phyloP scores from a whole-genome alignment of 1,139 yeast species.

The Pneumocystis wakefieldiae region DNA sequence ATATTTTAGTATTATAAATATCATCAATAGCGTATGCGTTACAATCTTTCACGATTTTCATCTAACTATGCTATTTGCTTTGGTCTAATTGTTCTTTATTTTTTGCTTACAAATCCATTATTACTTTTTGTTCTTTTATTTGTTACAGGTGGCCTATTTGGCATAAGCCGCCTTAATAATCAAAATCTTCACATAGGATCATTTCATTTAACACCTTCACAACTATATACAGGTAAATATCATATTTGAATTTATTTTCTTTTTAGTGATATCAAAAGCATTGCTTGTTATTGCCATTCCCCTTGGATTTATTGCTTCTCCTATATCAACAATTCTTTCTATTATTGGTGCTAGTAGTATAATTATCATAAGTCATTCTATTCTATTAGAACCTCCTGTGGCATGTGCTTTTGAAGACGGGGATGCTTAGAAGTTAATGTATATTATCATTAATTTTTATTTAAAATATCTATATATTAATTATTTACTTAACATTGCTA shows the following conservation, averaged over 20 bases:
- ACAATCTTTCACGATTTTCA: slow-evolving; percentile 67
- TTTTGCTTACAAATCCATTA: slow-evolving; percentile 67
- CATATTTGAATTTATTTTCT: slow-evolving; percentile 27
- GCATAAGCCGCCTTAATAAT: slow-evolving; percentile 67
- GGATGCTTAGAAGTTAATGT: not conserved
- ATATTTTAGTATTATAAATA: not conserved
- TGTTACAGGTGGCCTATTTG: slow-evolving; percentile 46
- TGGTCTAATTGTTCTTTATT: slow-evolving; percentile 51
- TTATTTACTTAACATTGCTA: not conserved
- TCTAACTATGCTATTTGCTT: slow-evolving; percentile 73
- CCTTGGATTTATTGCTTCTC: slow-evolving; percentile 82
- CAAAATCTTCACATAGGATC: slow-evolving; percentile 40
- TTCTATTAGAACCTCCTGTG: slow-evolving; percentile 92
- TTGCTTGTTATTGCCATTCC: slow-evolving; percentile 36
- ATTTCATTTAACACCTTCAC: slow-evolving; percentile 57
- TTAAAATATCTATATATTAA: not conserved
- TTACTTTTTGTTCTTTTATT: slow-evolving; percentile 60
- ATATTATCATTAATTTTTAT: not conserved
- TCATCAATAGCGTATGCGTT: not conserved
- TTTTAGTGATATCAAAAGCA: not conserved
- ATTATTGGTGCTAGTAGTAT: slow-evolving; percentile 88
- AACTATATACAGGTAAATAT: slow-evolving; percentile 74
- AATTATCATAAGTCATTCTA: slow-evolving; percentile 75
- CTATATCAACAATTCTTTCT: slow-evolving; percentile 90
- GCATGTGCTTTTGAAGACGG: slow-evolving; percentile 22